These are phyloP conservation scores for Globisporangium parvum DNA, from an alignment of 352 stramenopile species.

Conservation along the genomic window DNA sequence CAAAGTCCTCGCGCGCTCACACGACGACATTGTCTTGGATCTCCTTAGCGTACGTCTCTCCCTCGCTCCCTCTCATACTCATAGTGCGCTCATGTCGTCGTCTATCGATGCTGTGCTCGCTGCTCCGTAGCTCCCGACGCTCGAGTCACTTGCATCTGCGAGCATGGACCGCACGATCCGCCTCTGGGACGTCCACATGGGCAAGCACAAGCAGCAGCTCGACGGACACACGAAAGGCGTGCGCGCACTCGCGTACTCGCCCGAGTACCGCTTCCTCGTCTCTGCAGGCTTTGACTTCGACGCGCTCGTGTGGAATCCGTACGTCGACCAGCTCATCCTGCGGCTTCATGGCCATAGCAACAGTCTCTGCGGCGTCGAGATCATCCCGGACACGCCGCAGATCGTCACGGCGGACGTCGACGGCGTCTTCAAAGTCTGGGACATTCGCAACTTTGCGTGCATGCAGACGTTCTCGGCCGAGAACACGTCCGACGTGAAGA, in stretches of 20 bases:
- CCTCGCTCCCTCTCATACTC: not conserved
- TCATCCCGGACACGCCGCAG: conserved; percentile 79
- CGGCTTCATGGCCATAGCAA: conserved; percentile 83
- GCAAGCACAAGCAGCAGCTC: conserved; percentile 80
- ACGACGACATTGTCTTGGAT: conserved; percentile 86
- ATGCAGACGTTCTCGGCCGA: conserved; percentile 87
- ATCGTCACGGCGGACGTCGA: conserved; percentile 84
- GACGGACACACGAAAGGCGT: conserved; percentile 84
- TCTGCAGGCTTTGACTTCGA: conserved; percentile 87
- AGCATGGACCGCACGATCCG: conserved; percentile 88
- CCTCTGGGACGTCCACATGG: conserved; percentile 85
- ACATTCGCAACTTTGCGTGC: conserved; percentile 87
- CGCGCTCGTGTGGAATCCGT: conserved; percentile 87
- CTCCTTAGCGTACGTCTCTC: conserved; percentile 49
- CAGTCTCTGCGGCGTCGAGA: conserved; percentile 80
- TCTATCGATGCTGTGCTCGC: no score
- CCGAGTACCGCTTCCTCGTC: conserved; percentile 84
- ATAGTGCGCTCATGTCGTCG: no score
- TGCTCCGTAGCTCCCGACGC: conserved; percentile 44
- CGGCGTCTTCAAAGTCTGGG: conserved; percentile 86
- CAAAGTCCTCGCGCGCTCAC: conserved; percentile 59
- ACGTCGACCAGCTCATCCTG: conserved; percentile 85
- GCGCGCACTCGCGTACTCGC: conserved; percentile 67
- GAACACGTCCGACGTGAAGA: conserved; percentile 61
- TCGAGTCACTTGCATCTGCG: conserved; percentile 77